Percentiles rank a stretch among this genome's conserved stretches.
These are phyloP conservation scores for Ogataea haglerorum DNA, from an alignment of 805 yeast species.

Conservation along the genomic window DNA sequence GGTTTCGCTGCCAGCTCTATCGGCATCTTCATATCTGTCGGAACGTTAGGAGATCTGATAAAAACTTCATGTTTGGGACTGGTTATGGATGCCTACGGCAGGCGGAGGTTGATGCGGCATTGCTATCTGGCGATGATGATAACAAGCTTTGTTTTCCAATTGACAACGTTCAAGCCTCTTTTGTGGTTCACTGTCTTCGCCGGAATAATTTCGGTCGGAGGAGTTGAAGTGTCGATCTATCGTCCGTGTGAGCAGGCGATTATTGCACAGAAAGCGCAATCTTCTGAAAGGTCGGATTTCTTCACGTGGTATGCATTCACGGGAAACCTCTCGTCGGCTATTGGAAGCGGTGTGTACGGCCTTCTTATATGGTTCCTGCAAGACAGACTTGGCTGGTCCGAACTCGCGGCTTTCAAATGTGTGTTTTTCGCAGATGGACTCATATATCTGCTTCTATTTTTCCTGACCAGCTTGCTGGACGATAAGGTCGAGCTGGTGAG, in stretches of 20 bases:
- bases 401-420: constrained; percentile 29
- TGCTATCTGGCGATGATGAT: constrained; percentile 41
- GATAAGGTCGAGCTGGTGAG: constrained; percentile 10
- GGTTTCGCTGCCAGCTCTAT: constrained; percentile 41
- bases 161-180: constrained; percentile 32
- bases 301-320: constrained; percentile 55
- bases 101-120: constrained; percentile 37
- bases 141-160: constrained; percentile 41
- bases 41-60: constrained; percentile 49
- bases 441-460: constrained; percentile 20
- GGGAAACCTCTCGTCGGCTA: constrained; percentile 45
- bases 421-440: constrained; percentile 31
- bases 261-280: constrained; percentile 43
- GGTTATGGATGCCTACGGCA: constrained; percentile 46
- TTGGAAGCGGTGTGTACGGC: constrained; percentile 45
- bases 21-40: constrained; percentile 48
- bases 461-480: constrained; percentile 10
- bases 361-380: constrained; percentile 24
- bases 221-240: constrained; percentile 59
- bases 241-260: constrained; percentile 54
- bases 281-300: constrained; percentile 46
- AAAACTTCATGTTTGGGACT: constrained; percentile 45
- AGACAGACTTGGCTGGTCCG: constrained; percentile 19
- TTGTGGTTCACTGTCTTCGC: constrained; percentile 39
- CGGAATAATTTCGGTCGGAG: constrained; percentile 58